phyloP scores from a whole-genome alignment of 2,329 filamentous ascomycete genomes.

The Xylariaceae sp. region DNA sequence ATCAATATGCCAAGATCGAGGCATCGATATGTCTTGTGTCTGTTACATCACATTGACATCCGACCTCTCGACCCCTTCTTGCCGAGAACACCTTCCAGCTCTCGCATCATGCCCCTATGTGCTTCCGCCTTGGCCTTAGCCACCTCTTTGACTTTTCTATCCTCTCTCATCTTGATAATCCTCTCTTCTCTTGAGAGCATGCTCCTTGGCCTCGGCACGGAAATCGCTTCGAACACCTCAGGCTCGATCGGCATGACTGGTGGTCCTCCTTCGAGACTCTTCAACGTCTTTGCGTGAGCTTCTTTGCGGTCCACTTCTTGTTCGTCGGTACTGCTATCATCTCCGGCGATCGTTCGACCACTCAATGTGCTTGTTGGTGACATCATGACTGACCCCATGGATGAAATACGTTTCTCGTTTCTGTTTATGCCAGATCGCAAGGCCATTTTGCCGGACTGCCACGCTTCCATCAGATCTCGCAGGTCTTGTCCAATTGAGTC shows the following conservation, averaged over 20 bases:
- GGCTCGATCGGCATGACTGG: conserved; percentile 64
- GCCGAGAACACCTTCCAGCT: conserved; percentile 86
- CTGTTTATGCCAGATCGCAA: conserved; percentile 78
- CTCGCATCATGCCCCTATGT: conserved; percentile 84
- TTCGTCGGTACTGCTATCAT: conserved; percentile 55
- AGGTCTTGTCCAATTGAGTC: conserved; percentile 91
- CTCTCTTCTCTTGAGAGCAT: conserved; percentile 81
- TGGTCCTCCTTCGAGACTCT: conserved; percentile 42
- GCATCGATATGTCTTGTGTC: not conserved
- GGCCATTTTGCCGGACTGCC: conserved; percentile 84
- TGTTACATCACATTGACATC: conserved; percentile 24
- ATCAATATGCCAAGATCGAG: not conserved
- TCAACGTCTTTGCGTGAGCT: conserved; percentile 60
- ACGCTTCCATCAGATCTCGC: conserved; percentile 74
- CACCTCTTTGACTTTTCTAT: conserved; percentile 70
- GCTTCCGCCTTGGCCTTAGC: conserved; percentile 74
- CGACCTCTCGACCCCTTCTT: conserved; percentile 38
- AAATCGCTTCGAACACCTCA: conserved; percentile 89
- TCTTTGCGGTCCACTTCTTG: conserved; percentile 56
- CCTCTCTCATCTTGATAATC: conserved; percentile 82
- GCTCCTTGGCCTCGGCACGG: conserved; percentile 67
- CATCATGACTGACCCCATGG: conserved; percentile 53
- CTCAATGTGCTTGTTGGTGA: conserved; percentile 64
- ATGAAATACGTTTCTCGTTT: conserved; percentile 69
- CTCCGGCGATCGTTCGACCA: conserved; percentile 63